Base-by-base conservation (phyloP, 345 rosid species). In the Eucalyptus sp. region DNA sequence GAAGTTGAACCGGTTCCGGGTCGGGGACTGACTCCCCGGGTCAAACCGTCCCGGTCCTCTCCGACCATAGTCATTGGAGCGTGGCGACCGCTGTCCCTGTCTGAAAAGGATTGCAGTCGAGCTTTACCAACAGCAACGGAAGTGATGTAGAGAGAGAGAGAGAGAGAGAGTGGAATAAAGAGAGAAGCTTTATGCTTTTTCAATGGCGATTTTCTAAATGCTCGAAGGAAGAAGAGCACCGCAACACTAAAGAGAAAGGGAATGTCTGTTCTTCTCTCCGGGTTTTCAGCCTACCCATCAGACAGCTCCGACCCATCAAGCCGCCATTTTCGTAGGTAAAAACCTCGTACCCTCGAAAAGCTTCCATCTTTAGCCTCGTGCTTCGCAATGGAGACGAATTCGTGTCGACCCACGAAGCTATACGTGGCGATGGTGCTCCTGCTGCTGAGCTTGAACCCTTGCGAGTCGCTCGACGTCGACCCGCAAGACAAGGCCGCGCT, bases 401-500 rank as follows among this genome's bases (percentile, higher is more conserved):
- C 52, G 80, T 83, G 13, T 43, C 71, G 27, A 60, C 62, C 27
- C 84, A 76, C 29, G 15, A 76, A 20, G 25, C 14, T 76, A 11
- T 41, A 41, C 29, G 16, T 3, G 84, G 13, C 50, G 54, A 18
- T 51, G 76, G 16, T 88, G 46, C 83, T 86, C 15, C 33, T 92
- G 51, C 87, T 92, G 8, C 90, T 89, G 87, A 54, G 91, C 87
- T 91, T 93, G 22, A 83, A 79, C 87, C 96, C 89, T 80, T 91
- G 92, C 90, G 88, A 86, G 88, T 92, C 93, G 88, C 66, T 87
- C 52, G 93, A 92, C 71, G 91, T 97, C 50, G 90, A 95, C 91
- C 95, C 92, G 46, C 90, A 88, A 20, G 99, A 96, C 31, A 96
- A 92, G 93, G 92, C 92, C 27, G 92, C 98, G 3, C 92, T 97